phyloP scores from a whole-genome alignment of 805 yeast species.

The Kluyveromyces lactis region DNA sequence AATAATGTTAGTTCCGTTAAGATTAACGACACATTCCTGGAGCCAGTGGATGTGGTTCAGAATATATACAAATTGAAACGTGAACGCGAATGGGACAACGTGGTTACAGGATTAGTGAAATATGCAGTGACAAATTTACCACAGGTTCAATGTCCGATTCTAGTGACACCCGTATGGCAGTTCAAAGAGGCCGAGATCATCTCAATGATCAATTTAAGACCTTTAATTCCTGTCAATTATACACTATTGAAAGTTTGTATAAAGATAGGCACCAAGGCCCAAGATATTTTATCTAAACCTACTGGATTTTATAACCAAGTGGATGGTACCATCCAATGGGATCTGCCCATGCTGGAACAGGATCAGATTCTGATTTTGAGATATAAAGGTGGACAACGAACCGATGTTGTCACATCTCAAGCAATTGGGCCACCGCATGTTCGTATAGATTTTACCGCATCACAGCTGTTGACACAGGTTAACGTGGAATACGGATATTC shows the following conservation, averaged over 20 bases:
- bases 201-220: slow-evolving; percentile 3
- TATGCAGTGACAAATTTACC: slow-evolving; percentile 1
- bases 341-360: slow-evolving; percentile 2
- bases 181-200: slow-evolving; percentile 2
- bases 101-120: neutral
- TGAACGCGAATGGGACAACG: neutral
- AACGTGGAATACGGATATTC: slow-evolving; percentile 1
- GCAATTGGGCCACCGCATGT: slow-evolving; percentile 2
- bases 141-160: slow-evolving; percentile 4
- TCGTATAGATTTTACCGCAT: slow-evolving; percentile 1
- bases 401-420: too few relatives aligned
- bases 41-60: neutral
- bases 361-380: slow-evolving; percentile 2
- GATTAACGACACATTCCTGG: neutral
- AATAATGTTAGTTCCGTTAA: neutral
- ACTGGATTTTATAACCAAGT: slow-evolving; percentile 1
- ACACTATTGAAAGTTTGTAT: slow-evolving; percentile 3
- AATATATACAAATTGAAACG: neutral
- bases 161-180: slow-evolving; percentile 4
- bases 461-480: slow-evolving; percentile 1
- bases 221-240: neutral
- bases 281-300: slow-evolving; percentile 1
- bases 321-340: slow-evolving; percentile 2
- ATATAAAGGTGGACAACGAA: neutral
- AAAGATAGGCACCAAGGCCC: neutral